Conservation (phyloP, 2,329 filamentous ascomycete genomes). For the Calycina herbarum region DNA sequence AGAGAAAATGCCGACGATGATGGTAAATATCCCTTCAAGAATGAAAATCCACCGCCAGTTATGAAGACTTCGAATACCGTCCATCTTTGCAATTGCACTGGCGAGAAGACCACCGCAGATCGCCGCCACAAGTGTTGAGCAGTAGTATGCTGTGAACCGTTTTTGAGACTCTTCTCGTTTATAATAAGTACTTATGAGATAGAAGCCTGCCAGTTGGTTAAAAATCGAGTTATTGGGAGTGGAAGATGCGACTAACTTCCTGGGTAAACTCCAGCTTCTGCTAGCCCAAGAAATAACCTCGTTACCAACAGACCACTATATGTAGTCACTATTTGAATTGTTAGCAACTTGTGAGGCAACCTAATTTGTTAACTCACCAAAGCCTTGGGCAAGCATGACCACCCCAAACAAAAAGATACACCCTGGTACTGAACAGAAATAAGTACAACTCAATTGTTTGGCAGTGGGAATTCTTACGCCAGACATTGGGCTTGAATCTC, state of each 20-base stretch:
- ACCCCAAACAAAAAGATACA: slow-evolving; percentile 61
- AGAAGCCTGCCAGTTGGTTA: slow-evolving; percentile 37
- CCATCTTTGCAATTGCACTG: slow-evolving; percentile 61
- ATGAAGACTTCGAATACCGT: slow-evolving; percentile 49
- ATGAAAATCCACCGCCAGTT: slow-evolving; percentile 71
- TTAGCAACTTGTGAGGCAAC: not conserved
- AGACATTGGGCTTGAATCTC: slow-evolving; percentile 64
- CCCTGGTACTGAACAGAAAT: not conserved
- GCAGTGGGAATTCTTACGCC: slow-evolving; percentile 46
- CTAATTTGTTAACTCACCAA: slow-evolving; percentile 33
- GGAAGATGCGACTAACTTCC: slow-evolving; percentile 62
- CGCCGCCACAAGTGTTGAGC: slow-evolving; percentile 68
- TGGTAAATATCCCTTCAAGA: slow-evolving; percentile 67
- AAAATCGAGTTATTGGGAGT: slow-evolving; percentile 40
- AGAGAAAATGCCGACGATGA: slow-evolving; percentile 53
- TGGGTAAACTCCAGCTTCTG: slow-evolving; percentile 64
- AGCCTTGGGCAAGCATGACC: slow-evolving; percentile 64
- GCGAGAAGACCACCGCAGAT: slow-evolving; percentile 70
- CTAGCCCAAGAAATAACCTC: slow-evolving; percentile 66
- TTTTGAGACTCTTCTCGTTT: slow-evolving; percentile 67
- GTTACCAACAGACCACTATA: slow-evolving; percentile 52
- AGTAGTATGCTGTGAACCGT: slow-evolving; percentile 66
- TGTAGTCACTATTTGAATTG: slow-evolving; percentile 46
- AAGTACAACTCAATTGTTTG: slow-evolving; percentile 39
- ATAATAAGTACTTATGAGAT: slow-evolving; percentile 62